These are phyloP conservation scores for Tetrahymena malaccensis DNA, from an alignment of 73 alveolate genomes.

Conservation along the genomic window DNA sequence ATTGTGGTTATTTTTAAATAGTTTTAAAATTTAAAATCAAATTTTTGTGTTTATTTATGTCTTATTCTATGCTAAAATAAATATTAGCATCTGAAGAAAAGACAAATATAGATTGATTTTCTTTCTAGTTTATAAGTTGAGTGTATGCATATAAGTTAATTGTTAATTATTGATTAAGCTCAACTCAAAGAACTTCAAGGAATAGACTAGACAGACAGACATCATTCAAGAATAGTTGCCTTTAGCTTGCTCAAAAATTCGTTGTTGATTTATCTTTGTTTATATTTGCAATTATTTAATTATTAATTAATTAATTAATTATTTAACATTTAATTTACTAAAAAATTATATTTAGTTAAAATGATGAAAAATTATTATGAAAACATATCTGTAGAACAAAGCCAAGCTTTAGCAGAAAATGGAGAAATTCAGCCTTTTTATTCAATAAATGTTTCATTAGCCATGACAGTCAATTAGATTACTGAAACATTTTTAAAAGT, in stretches of 20 bases:
- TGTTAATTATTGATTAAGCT: not conserved
- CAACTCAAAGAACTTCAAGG: not conserved
- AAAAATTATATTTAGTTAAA: not conserved
- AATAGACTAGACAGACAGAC: not conserved
- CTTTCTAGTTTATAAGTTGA: too few relatives aligned
- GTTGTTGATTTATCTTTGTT: not conserved
- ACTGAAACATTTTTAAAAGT: not conserved
- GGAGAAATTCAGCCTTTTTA: not conserved
- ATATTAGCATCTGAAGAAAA: not conserved
- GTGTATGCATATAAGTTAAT: not conserved
- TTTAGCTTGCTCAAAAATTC: not conserved
- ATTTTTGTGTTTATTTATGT: too few relatives aligned
- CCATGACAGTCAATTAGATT: not conserved
- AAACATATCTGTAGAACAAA: not conserved
- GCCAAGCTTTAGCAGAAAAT: not conserved
- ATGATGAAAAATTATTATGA: not conserved
- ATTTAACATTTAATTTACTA: not conserved
- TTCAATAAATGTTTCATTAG: not conserved
- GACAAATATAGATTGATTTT: too few relatives aligned
- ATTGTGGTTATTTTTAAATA: not conserved
- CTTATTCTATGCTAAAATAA: not conserved
- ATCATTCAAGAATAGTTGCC: not conserved
- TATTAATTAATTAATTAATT: too few relatives aligned
- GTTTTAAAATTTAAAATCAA: not conserved
- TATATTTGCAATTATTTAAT: not conserved